Conservation (phyloP, 495 filamentous ascomycete species). For the Talaromyces stipitatus region DNA sequence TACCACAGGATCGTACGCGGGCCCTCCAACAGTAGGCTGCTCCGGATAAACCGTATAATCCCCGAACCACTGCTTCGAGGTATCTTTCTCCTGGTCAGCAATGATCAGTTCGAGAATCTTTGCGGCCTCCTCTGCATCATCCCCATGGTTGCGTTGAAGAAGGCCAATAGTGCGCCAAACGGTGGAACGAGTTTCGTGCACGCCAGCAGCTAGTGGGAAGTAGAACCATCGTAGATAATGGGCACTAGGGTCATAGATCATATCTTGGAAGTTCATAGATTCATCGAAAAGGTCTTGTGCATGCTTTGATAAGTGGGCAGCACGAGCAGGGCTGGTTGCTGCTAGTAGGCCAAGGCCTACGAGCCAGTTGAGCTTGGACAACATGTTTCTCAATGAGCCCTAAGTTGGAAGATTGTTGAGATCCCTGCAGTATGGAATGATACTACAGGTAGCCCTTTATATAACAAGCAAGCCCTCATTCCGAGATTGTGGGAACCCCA, state of each 20-base stretch:
- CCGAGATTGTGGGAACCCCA: too few species aligned
- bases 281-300: slow-evolving; percentile 15
- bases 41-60: slow-evolving; percentile 34
- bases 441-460: too few species aligned
- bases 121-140: slow-evolving; percentile 25
- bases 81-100: slow-evolving; percentile 25
- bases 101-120: slow-evolving; percentile 33
- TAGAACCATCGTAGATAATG: slow-evolving; percentile 7
- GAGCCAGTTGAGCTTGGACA: neutral
- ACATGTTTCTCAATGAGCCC: too few species aligned
- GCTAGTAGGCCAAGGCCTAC: neutral
- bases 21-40: slow-evolving; percentile 26
- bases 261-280: slow-evolving; percentile 21
- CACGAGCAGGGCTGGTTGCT: neutral
- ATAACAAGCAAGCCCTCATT: too few species aligned
- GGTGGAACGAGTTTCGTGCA: slow-evolving; percentile 26
- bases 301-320: neutral
- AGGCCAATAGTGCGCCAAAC: slow-evolving; percentile 34
- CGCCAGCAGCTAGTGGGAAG: slow-evolving; percentile 8
- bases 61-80: slow-evolving; percentile 25
- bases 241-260: slow-evolving; percentile 17
- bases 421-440: too few species aligned
- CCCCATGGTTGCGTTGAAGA: slow-evolving; percentile 25
- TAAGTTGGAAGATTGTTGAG: too few species aligned
- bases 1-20: slow-evolving; percentile 18